These are phyloP conservation scores for Pseudohalonectria lignicola DNA, from an alignment of 2,329 filamentous ascomycete genomes.

Conservation along the genomic window DNA sequence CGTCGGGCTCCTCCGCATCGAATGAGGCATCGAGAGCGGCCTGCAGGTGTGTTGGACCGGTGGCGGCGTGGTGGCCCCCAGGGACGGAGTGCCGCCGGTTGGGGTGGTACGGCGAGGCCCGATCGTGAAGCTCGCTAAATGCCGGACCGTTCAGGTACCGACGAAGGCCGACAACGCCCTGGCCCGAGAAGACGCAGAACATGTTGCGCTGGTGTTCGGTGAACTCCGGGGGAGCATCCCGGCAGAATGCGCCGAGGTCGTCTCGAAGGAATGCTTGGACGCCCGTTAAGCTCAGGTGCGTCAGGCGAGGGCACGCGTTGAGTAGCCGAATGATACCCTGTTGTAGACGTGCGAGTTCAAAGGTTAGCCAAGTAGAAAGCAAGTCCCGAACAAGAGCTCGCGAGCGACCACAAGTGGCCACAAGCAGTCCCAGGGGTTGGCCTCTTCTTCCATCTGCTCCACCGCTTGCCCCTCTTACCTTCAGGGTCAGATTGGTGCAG, in stretches of 20 bases:
- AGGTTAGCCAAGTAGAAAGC: too few relatives aligned
- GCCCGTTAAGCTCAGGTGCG: slow-evolving; percentile 87
- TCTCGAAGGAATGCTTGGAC: slow-evolving; percentile 82
- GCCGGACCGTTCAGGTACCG: slow-evolving; percentile 57
- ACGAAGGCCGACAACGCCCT: slow-evolving; percentile 67
- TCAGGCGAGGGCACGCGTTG: slow-evolving; percentile 84
- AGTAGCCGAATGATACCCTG: slow-evolving; percentile 84
- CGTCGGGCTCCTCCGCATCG: slow-evolving; percentile 25
- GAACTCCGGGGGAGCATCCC: slow-evolving; percentile 84
- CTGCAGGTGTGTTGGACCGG: slow-evolving; percentile 5
- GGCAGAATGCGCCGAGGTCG: slow-evolving; percentile 76
- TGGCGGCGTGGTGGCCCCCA: slow-evolving; percentile 8
- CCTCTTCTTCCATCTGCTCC: too few relatives aligned
- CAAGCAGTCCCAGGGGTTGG: too few relatives aligned
- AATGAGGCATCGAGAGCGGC: slow-evolving; percentile 18
- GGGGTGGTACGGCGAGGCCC: slow-evolving; percentile 5
- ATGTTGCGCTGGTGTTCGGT: slow-evolving; percentile 90
- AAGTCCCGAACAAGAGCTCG: neutral
- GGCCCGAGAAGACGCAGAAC: slow-evolving; percentile 94
- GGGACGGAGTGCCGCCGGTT: slow-evolving; percentile 8
- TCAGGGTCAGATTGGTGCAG: slow-evolving; percentile 73
- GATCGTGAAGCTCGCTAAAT: slow-evolving; percentile 33
- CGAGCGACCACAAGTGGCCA: neutral
- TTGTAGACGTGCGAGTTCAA: neutral
- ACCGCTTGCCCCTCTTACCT: too few relatives aligned